A percentile compares a stretch with the other conserved stretches of the same genome.
Evolutionary conservation across 352 stramenopile genomes (phyloP).

Genomic region (Globisporangium takayamanum): DNA sequence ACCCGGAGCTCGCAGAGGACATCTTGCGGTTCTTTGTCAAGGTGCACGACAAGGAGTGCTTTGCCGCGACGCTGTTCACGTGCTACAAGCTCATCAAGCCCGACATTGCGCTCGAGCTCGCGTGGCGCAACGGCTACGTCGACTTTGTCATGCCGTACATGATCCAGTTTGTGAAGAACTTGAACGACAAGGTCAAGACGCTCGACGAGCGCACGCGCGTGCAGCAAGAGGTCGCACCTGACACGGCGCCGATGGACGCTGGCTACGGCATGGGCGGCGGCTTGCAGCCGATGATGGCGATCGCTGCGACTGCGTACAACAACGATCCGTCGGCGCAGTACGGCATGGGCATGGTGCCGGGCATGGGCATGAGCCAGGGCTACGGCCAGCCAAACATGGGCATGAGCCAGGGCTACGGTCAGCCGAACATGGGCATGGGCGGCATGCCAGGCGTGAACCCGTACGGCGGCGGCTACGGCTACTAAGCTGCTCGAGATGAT

Average conservation of each 20-base stretch:
- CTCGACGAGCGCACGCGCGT: slow-evolving; percentile 89
- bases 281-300: slow-evolving; percentile 76
- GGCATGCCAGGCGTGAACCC: slow-evolving; percentile 29
- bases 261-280: slow-evolving; percentile 70
- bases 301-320: slow-evolving; percentile 72
- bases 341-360: slow-evolving; percentile 27
- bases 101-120: slow-evolving; percentile 98
- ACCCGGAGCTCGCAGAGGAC: slow-evolving; percentile 95
- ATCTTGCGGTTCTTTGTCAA: slow-evolving; percentile 99
- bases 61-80: slow-evolving; percentile 97
- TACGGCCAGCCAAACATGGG: slow-evolving; percentile 23
- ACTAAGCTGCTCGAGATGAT: slow-evolving; percentile 12
- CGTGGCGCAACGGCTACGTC: slow-evolving; percentile 98
- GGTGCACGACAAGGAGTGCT: slow-evolving; percentile 99
- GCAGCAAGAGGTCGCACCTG: slow-evolving; percentile 64
- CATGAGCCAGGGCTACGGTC: slow-evolving; percentile 44
- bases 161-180: slow-evolving; percentile 98
- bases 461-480: slow-evolving; percentile 44
- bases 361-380: slow-evolving; percentile 23
- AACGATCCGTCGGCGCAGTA: slow-evolving; percentile 66
- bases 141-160: slow-evolving; percentile 99
- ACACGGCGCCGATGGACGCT: slow-evolving; percentile 52
- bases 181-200: slow-evolving; percentile 92
- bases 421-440: slow-evolving; percentile 39
- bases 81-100: slow-evolving; percentile 98